These are phyloP conservation scores for Theobroma cacao DNA, from an alignment of 345 rosid genomes.

Conservation along the genomic window DNA sequence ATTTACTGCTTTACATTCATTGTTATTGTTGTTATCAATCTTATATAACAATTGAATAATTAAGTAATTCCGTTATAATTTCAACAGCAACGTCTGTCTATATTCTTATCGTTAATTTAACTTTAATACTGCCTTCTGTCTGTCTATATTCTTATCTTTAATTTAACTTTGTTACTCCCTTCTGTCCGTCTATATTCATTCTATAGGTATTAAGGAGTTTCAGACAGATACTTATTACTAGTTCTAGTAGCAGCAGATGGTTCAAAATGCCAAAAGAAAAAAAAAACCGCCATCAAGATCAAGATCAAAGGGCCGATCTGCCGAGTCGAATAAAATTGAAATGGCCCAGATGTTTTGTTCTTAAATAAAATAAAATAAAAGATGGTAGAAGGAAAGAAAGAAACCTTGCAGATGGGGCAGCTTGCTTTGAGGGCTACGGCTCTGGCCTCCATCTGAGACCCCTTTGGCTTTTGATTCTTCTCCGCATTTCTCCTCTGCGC, in stretches of 20 bases:
- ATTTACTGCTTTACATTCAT: no score
- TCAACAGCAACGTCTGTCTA: no score
- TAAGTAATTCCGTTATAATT: no score
- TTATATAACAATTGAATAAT: no score
- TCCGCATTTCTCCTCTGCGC: conserved; percentile 67
- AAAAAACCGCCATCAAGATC: background rate
- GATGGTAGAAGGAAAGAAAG: background rate
- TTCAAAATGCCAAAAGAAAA: background rate
- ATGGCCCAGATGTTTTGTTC: background rate
- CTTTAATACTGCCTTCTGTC: no score
- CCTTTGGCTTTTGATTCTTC: conserved; percentile 60
- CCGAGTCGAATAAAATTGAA: background rate
- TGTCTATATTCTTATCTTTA: no score
- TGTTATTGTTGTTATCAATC: background rate
- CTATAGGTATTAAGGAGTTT: background rate
- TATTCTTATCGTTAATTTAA: no score
- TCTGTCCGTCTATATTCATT: background rate
- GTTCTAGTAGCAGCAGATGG: background rate
- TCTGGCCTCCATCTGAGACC: conserved; percentile 68
- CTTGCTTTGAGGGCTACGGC: conserved; percentile 65
- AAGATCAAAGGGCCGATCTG: background rate
- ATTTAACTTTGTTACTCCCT: background rate
- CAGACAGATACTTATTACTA: background rate
- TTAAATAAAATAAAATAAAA: background rate
- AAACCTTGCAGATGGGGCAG: conserved; percentile 77